Conservation (phyloP, 1,139 yeast species). For the Zygosaccharomyces pseudobailii region DNA sequence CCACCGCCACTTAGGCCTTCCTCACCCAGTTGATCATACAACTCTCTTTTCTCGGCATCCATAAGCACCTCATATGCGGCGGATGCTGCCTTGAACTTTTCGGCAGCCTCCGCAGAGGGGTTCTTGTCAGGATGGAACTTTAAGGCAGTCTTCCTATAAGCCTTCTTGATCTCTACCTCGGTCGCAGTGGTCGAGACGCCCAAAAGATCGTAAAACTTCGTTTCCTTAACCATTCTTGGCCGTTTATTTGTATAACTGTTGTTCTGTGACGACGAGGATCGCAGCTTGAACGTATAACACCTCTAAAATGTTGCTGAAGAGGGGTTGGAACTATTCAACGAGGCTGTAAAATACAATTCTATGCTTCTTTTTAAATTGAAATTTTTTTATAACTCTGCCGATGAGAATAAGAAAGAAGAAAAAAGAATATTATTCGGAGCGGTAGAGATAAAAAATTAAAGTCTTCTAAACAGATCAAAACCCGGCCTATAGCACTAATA, state of each 20-base stretch:
- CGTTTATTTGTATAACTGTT: constrained; percentile 12
- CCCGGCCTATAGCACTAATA: background rate
- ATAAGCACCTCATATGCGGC: constrained; percentile 86
- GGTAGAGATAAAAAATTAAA: background rate
- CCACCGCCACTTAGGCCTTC: constrained; percentile 80
- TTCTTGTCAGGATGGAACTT: constrained; percentile 96
- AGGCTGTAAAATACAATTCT: background rate
- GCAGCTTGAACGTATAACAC: background rate
- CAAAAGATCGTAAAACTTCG: constrained; percentile 77
- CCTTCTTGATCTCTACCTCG: constrained; percentile 85
- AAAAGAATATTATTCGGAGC: background rate
- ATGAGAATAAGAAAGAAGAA: background rate
- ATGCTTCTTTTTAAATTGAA: background rate
- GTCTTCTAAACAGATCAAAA: background rate
- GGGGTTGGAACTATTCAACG: background rate
- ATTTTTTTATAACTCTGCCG: background rate
- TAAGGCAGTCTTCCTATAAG: constrained; percentile 88
- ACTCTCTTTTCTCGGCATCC: constrained; percentile 81
- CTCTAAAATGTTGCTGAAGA: background rate
- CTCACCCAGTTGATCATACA: constrained; percentile 87
- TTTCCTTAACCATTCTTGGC: constrained; percentile 75
- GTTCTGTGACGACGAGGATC: background rate
- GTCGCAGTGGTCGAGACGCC: constrained; percentile 78
- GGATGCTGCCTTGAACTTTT: constrained; percentile 87
- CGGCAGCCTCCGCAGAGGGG: constrained; percentile 87